Evolutionary conservation across 2,329 filamentous ascomycete species (phyloP), one percentile per base, ranked within the genome.

Genomic region (Paecilomyces sp.): DNA sequence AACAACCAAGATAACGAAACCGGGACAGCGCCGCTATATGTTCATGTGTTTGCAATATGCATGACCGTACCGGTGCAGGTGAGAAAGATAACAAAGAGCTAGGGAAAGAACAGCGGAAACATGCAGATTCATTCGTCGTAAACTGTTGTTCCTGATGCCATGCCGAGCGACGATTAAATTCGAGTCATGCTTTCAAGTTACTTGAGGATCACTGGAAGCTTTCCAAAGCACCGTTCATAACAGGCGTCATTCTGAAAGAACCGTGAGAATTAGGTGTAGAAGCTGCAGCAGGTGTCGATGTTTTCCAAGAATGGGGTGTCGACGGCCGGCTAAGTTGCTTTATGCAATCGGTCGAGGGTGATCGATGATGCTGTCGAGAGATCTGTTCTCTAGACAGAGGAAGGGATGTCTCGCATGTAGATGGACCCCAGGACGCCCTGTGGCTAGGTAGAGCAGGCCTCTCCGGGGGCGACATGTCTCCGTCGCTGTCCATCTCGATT

Each of bases 401-500:
- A 53, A 22, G 24, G 22, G 22, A 25, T 25, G 18, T 18, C 51
- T 53, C 51, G 51, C 22, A 30, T 13, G 55, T 34, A 6, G 57
- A 61, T 25, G 61, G 57, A 7, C 55, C 58, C 55, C 62, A 60
- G 22, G 60, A 60, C 5, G 58, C 57, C 8, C 58, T 56, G 24
- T 56, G 34, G 3, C 25, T 52, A n/a, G 51, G 51, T n/a, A 56
- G 28, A n/a, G 47, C 30, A 6, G 57, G 63, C 22, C 57, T 50
- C 33, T 59, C 52, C 4, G 58, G 53, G 25, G 54, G 57, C 5
- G 57, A 51, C 8, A 30, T 28, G 18, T 58, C 58, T 18, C 53
- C 58, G 25, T 61, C 62, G 18, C 61, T 58, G 28, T 62, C 61
- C 36, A 51, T 59, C 24, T 60, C 60, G 25, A 60, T 63, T 2